Conservation (phyloP, 495 filamentous ascomycete species). For the Aspergillus haitiensis region DNA sequence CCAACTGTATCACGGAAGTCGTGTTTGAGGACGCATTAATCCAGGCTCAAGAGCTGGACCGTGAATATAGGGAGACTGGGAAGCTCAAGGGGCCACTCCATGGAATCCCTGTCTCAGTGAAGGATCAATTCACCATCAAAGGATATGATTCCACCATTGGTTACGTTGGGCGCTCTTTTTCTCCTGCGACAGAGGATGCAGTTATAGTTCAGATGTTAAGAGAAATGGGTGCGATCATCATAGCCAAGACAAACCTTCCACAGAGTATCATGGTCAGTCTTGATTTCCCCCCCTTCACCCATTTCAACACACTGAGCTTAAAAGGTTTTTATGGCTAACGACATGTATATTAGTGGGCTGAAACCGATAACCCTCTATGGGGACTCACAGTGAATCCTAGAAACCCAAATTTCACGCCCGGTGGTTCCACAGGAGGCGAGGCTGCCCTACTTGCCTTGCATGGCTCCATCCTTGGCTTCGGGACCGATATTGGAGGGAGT, state of each 20-base stretch:
- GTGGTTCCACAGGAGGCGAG: conserved; percentile 67
- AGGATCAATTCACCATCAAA: conserved; percentile 67
- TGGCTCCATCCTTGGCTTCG: conserved; percentile 64
- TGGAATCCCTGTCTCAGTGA: conserved; percentile 62
- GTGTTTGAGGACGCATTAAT: conserved; percentile 61
- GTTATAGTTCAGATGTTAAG: conserved; percentile 48
- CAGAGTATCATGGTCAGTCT: conserved; percentile 51
- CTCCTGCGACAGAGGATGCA: conserved; percentile 52
- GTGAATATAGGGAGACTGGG: conserved; percentile 43
- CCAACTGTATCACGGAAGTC: conserved; percentile 64
- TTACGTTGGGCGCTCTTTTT: conserved; percentile 54
- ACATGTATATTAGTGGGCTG: conserved; percentile 38
- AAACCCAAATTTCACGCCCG: conserved; percentile 48
- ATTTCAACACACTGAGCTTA: conserved; percentile 14
- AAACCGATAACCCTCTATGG: conserved; percentile 57
- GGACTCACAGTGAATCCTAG: conserved; percentile 53
- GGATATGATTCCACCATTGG: conserved; percentile 59
- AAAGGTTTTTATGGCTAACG: conserved; percentile 27
- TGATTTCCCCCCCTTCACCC: conserved; percentile 21
- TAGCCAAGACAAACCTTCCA: conserved; percentile 62
- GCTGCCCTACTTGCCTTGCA: conserved; percentile 58
- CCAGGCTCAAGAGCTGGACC: conserved; percentile 58
- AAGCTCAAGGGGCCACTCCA: conserved; percentile 60
- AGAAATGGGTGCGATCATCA: conserved; percentile 53
- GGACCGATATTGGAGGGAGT: conserved; percentile 64